Evolutionary conservation across 805 yeast genomes (phyloP), one percentile per base, ranked within the genome.

Genomic region (Nakazawaea wyomingensis): DNA sequence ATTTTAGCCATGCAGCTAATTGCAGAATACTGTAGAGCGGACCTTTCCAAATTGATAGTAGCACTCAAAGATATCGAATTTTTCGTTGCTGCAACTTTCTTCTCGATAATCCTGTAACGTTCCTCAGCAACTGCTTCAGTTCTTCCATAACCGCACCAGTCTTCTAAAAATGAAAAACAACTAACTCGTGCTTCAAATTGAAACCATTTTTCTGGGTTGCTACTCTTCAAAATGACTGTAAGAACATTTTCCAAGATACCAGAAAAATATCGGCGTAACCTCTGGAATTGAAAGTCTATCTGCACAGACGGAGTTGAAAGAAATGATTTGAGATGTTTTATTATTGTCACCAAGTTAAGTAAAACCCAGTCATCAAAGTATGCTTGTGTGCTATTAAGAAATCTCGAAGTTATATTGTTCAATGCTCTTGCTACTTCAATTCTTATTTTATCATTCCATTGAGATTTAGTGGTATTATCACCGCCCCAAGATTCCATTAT

Each of bases 111-210:
- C 4, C 65, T 57, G 50, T 88, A 88, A 35, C 96, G 68, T 33
- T 82, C 84, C 24, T 78, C 79, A 2, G 88, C 76, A 2, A 80
- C 55, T 1, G 68, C 56, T 7, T 77, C 71, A 19, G 79, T 68
- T 41, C 77, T 81, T 2, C 98, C 97, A 60, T 78, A 79, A 0
- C 95, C 96, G 59, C 96, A 89, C 99, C 99, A 93, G 57, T 87
- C 95, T 50, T 85, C 90, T 44, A 93, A 66, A 54, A 77, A 83
- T 36, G 80, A 77, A 64, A 88, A 90, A 48, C 95, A 85, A 2
- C 86, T 83, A 24, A 85, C 79, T 41, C 96, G 69, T 2, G 89
- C 91, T 50, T 82, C 88, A 59, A 90, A 89, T 1, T 95, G 91
- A n/a, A 90, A 66, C 78, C 90, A 81, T 31, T 69, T 65, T 8